phyloP scores from a whole-genome alignment of 2,329 filamentous ascomycete species.

The Aspergillus amoenus region DNA sequence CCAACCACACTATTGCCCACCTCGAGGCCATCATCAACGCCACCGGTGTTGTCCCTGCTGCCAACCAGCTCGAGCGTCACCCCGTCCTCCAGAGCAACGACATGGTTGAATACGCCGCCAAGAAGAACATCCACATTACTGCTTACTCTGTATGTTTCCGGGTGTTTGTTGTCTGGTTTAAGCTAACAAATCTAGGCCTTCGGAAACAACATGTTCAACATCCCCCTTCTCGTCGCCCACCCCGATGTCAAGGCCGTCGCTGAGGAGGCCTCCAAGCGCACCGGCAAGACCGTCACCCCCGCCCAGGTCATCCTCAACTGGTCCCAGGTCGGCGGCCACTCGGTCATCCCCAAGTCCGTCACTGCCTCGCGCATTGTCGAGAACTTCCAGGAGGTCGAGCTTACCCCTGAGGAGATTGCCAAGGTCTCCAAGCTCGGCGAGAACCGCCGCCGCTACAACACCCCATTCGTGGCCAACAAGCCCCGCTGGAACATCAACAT shows the following conservation, averaged over 20 bases:
- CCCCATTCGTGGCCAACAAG: slow-evolving; percentile 40
- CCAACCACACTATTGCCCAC: slow-evolving; percentile 38
- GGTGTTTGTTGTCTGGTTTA: neutral
- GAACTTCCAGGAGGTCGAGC: slow-evolving; percentile 45
- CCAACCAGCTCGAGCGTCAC: slow-evolving; percentile 70
- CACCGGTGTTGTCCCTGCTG: slow-evolving; percentile 58
- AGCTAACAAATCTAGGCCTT: slow-evolving; percentile 43
- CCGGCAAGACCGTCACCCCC: slow-evolving; percentile 33
- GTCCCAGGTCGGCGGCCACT: slow-evolving; percentile 42
- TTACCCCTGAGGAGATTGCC: slow-evolving; percentile 37
- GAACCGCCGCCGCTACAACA: slow-evolving; percentile 38
- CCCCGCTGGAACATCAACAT: slow-evolving; percentile 59
- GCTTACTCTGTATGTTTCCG: slow-evolving; percentile 56
- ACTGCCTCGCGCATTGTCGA: slow-evolving; percentile 43
- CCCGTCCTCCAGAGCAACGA: slow-evolving; percentile 64
- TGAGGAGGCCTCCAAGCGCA: slow-evolving; percentile 50
- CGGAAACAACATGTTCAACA: slow-evolving; percentile 59
- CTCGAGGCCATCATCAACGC: slow-evolving; percentile 57
- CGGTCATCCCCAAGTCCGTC: slow-evolving; percentile 45
- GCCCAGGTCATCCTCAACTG: slow-evolving; percentile 43
- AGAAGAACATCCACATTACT: slow-evolving; percentile 60
- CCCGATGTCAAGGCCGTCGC: slow-evolving; percentile 64
- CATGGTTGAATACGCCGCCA: slow-evolving; percentile 57
- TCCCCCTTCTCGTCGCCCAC: slow-evolving; percentile 64
- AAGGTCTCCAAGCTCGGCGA: slow-evolving; percentile 35